These are phyloP conservation scores for Ophiostoma montium DNA, from an alignment of 2,329 filamentous ascomycete species.

Conservation along the genomic window DNA sequence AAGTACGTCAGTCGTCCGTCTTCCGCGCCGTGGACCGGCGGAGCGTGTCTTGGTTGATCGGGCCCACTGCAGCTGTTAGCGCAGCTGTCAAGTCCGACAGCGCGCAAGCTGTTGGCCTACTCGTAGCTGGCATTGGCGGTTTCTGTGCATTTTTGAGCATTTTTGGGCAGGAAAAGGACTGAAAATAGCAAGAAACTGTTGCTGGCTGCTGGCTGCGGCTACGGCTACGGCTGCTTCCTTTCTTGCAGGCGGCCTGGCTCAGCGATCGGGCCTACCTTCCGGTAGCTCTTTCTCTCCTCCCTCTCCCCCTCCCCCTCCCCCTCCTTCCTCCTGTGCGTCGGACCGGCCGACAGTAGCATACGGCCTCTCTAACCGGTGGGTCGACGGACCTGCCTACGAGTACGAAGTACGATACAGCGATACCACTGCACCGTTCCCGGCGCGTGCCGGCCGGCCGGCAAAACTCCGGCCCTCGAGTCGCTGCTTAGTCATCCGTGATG, in stretches of 20 bases:
- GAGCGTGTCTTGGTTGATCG: not conserved
- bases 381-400: not conserved
- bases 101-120: too few species aligned
- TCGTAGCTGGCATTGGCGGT: too few species aligned
- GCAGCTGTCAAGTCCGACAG: not conserved
- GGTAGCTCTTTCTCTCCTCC: not conserved
- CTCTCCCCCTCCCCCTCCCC: too few species aligned
- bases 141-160: too few species aligned
- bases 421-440: too few species aligned
- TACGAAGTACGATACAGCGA: too few species aligned
- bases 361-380: not conserved
- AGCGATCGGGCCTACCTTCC: too few species aligned
- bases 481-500: not conserved
- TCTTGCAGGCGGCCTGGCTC: too few species aligned
- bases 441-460: not conserved
- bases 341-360: not conserved
- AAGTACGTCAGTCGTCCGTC: not conserved
- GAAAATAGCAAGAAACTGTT: too few species aligned
- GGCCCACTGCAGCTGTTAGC: not conserved
- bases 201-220: too few species aligned
- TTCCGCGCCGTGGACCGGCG: not conserved
- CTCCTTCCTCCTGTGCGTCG: not conserved
- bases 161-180: too few species aligned
- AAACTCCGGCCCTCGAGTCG: not conserved
- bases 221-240: too few species aligned